Evolutionary conservation across 495 filamentous ascomycete genomes (phyloP).

Genomic region (Penicillium manginii): DNA sequence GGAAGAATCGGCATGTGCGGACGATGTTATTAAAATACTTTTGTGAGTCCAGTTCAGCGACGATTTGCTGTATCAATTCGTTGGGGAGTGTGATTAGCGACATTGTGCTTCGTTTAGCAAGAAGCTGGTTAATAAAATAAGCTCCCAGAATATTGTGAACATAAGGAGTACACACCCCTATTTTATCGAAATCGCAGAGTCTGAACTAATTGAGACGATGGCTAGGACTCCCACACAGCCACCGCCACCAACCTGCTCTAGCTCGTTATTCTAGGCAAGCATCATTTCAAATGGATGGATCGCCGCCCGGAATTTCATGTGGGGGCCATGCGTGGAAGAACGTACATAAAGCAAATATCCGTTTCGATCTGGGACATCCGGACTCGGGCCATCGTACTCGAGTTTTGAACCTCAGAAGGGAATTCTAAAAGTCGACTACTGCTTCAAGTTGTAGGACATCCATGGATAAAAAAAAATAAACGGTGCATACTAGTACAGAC

Average conservation of each 20-base stretch:
- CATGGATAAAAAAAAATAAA: no score
- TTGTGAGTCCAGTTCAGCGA: conserved; percentile 2
- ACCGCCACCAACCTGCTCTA: background rate
- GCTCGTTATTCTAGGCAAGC: background rate
- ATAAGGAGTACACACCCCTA: background rate
- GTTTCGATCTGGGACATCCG: no score
- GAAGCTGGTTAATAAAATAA: background rate
- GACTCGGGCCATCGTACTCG: no score
- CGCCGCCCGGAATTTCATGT: no score
- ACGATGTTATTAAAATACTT: conserved; percentile 1
- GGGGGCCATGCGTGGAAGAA: no score
- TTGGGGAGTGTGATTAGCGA: conserved; percentile 8
- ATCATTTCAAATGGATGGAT: background rate
- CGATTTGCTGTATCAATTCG: conserved; percentile 3
- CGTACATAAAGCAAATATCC: no score
- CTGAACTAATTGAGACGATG: background rate
- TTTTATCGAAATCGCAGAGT: background rate
- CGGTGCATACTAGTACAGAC: no score
- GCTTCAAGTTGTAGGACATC: no score
- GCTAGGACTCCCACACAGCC: background rate
- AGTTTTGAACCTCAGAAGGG: no score
- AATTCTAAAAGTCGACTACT: no score
- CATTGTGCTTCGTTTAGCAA: background rate
- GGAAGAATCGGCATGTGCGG: background rate
- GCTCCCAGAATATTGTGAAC: background rate